Base-by-base conservation (phyloP, 768 basidiomycete species). In the Hortiboletus flavorubellus region DNA sequence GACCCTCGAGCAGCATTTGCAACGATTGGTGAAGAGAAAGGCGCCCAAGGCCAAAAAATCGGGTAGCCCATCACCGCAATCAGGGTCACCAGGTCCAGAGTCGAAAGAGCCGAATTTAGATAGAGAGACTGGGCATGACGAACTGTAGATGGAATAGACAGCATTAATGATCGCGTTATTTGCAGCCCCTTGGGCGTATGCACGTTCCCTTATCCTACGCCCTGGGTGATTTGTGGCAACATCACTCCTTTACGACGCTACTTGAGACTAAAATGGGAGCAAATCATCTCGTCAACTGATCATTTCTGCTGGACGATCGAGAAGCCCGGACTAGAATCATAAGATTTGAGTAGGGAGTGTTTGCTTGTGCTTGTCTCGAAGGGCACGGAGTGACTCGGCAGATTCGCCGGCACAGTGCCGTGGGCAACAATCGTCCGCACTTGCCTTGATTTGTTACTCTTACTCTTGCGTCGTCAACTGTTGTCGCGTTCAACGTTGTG, bases 1-100 rank as follows among this genome's bases (percentile, higher is more conserved):
- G 78, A 80, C 80, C 42, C 74, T 97, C 35, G 93, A 96, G 77
- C 81, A 75, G 48, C 86, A 86, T 46, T 65, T 91, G 70, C 82
- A 84, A 68, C 84, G 78, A 67, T 64, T 92, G 55, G 79, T 79
- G 62, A 87, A 77, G 76, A 78, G 87, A 70, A 90, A 83, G 74
- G 74, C 78, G 42, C 85, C 88, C 3, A 88, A 87, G 70, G 67
- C 72, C 51, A 82, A 76, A 74, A 86, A 84, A 70, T 4, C 46
- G 6, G 38, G 55, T 2, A 72, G 75, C 38, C 67, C 67, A 16
- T 9, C 64, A 16, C 51, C 55, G 37, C 59, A 48, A 16, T 34
- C 61, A 10, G 56, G 37, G 18, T 46, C 66, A 15, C 54, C 67
- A 4, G 50, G 49, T 21, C 26, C 63, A 11, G 71, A 64, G 52